These are phyloP conservation scores for Bryum argenteum DNA, from an alignment of 225 moss, liverwort and hornwort genomes.

Conservation along the genomic window DNA sequence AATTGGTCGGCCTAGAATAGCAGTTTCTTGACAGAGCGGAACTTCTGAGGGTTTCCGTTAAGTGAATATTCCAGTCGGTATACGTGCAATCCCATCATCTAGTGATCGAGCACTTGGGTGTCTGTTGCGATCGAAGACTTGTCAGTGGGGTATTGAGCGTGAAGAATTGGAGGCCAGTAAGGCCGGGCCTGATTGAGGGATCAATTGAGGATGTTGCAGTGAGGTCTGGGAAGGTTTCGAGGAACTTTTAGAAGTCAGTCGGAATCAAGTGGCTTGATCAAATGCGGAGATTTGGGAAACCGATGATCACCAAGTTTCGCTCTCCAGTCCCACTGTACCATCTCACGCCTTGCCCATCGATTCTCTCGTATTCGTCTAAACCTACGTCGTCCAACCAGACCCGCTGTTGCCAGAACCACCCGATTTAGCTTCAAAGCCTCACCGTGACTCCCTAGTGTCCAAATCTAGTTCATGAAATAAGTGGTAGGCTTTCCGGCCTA, in stretches of 20 bases:
- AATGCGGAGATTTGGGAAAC: slow-evolving; percentile 52
- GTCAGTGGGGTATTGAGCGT: not conserved
- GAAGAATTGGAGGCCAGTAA: not conserved
- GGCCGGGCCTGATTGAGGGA: not conserved
- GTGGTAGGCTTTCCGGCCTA: slow-evolving; percentile 16
- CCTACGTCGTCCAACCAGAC: slow-evolving; percentile 53
- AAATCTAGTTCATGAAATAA: slow-evolving; percentile 40
- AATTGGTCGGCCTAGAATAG: too few relatives aligned
- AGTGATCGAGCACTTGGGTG: too few relatives aligned
- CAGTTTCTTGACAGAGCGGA: not conserved
- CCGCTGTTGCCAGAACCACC: slow-evolving; percentile 65
- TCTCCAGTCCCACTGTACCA: slow-evolving; percentile 34
- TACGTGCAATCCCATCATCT: not conserved
- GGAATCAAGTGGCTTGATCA: not conserved
- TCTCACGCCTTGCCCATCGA: slow-evolving; percentile 46
- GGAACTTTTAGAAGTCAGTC: not conserved
- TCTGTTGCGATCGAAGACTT: not conserved
- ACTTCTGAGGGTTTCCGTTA: not conserved
- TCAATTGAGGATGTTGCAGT: slow-evolving; percentile 11
- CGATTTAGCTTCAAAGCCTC: slow-evolving; percentile 41
- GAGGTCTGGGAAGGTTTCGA: not conserved
- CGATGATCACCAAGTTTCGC: slow-evolving; percentile 50
- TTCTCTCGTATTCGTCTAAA: slow-evolving; percentile 40
- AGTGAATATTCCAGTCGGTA: not conserved
- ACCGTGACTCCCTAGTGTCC: slow-evolving; percentile 27